Conservation (phyloP, 257 asterid genomes). For the Solanum paucissectum region DNA sequence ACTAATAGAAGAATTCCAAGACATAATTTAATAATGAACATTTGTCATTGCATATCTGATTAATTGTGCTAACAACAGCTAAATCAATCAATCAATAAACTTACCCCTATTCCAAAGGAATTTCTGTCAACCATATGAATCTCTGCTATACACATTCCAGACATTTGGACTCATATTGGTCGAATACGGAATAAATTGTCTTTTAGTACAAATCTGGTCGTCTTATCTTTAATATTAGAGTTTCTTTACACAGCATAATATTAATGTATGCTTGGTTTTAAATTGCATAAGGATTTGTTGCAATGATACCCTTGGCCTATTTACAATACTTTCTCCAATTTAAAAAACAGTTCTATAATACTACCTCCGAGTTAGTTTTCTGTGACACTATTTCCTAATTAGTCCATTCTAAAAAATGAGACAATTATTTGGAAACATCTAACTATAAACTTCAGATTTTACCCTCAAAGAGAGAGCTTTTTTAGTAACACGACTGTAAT, state of each 20-base stretch:
- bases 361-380: neutral
- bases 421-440: neutral
- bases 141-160: neutral
- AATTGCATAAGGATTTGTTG: neutral
- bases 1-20: neutral
- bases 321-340: neutral
- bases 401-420: neutral
- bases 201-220: neutral
- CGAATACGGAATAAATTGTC: neutral
- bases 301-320: neutral
- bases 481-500: neutral
- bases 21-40: too few relatives aligned
- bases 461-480: neutral
- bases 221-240: neutral
- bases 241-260: neutral
- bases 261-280: neutral
- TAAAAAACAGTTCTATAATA: neutral
- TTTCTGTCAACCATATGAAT: neutral
- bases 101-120: neutral
- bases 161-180: neutral
- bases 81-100: too few relatives aligned
- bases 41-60: neutral
- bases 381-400: neutral
- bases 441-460: neutral
- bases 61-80: neutral